Evolutionary conservation across 352 stramenopile species (phyloP).

Genomic region (Globisporangium orthogonon): DNA sequence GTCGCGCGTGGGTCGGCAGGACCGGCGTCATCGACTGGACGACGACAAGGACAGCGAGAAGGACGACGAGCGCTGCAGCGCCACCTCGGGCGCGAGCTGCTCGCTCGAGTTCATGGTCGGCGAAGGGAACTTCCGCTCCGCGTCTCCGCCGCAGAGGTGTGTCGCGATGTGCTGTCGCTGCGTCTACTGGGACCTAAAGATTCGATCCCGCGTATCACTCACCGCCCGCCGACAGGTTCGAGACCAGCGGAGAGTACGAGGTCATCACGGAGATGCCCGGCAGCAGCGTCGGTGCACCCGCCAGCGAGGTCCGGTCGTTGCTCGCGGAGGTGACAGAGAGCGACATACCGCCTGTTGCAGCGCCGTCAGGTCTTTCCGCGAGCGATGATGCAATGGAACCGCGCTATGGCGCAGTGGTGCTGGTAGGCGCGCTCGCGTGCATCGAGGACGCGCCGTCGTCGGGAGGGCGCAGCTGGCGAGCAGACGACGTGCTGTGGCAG

Average conservation of each 20-base stretch:
- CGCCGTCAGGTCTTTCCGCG: not conserved
- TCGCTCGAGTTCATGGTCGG: slow-evolving; percentile 9
- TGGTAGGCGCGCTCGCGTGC: slow-evolving; percentile 15
- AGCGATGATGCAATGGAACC: not conserved
- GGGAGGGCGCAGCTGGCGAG: not conserved
- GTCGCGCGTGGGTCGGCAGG: slow-evolving; percentile 18
- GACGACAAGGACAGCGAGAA: slow-evolving; percentile 5
- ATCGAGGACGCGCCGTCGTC: slow-evolving; percentile 3
- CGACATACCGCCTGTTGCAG: slow-evolving; percentile 1
- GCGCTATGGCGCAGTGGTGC: slow-evolving; percentile 28
- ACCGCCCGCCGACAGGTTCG: slow-evolving; percentile 4
- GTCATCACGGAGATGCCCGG: slow-evolving; percentile 10
- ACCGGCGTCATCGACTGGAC: slow-evolving; percentile 19
- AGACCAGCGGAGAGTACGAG: slow-evolving; percentile 3
- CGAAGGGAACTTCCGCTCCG: slow-evolving; percentile 7
- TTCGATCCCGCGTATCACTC: too few species aligned
- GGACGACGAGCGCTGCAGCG: slow-evolving; percentile 8
- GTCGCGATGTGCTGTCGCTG: not conserved
- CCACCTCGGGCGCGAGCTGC: not conserved
- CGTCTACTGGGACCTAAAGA: too few species aligned
- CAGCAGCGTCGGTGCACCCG: not conserved
- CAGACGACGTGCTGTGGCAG: slow-evolving; percentile 26
- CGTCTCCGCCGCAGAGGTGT: slow-evolving; percentile 13
- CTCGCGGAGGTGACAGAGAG: slow-evolving; percentile 9
- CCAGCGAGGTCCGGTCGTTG: slow-evolving; percentile 12